phyloP scores from a whole-genome alignment of 192 early-diverging fungal species.

The Coemansia sp. region DNA sequence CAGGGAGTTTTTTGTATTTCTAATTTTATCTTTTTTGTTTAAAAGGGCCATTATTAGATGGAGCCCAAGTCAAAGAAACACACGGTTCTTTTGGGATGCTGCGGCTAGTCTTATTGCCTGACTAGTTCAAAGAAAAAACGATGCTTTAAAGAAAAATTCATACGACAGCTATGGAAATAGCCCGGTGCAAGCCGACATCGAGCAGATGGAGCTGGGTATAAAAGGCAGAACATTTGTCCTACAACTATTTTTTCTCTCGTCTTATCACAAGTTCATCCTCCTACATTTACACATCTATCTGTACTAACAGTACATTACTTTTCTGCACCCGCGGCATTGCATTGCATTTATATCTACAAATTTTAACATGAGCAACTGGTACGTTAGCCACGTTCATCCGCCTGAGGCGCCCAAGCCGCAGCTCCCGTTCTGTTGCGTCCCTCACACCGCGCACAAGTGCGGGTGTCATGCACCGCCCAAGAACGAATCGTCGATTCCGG shows the following conservation, averaged over 20 bases:
- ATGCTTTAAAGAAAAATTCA: not conserved
- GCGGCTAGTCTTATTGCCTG: not conserved
- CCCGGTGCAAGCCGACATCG: constrained; percentile 2
- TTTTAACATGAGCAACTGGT: constrained; percentile 3
- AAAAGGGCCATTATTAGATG: constrained; percentile 2
- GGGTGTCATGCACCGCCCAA: not conserved
- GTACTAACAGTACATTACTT: no score
- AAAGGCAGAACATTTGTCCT: not conserved
- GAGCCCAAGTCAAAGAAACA: not conserved
- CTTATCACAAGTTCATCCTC: not conserved
- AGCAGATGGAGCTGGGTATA: not conserved
- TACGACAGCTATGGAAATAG: not conserved
- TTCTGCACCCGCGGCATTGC: not conserved
- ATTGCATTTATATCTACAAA: not conserved
- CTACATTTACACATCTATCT: not conserved
- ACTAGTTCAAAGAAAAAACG: not conserved
- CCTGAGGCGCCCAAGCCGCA: not conserved
- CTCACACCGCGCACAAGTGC: not conserved
- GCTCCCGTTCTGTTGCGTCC: not conserved
- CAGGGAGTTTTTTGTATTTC: not conserved
- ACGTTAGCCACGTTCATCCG: constrained; percentile 1
- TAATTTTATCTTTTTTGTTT: not conserved
- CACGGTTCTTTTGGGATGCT: not conserved
- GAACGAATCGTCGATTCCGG: not conserved
- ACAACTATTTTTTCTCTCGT: not conserved